A percentile compares a stretch with the other conserved stretches of the same genome.
Conservation (phyloP, 1,284 basidiomycete genomes). For the Sphaerobolus stellatus region DNA sequence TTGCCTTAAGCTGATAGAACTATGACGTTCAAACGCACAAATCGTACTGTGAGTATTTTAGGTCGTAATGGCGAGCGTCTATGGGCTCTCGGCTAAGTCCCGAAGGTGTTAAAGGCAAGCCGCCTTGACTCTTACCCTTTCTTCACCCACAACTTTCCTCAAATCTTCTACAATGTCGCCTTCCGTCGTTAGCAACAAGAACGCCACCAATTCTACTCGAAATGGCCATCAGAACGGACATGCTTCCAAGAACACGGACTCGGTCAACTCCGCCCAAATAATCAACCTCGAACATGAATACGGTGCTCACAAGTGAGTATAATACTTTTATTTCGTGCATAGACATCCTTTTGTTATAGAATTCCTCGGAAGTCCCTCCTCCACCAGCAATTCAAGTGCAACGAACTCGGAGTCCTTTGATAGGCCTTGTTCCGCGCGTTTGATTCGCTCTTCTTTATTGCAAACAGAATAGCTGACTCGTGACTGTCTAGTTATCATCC, state of each 20-base stretch:
- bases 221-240: constrained; percentile 2
- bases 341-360: background rate
- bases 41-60: too few species aligned
- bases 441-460: constrained; percentile 12
- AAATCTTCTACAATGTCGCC: constrained; percentile 8
- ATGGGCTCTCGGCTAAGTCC: too few species aligned
- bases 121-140: too few species aligned
- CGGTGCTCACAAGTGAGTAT: constrained; percentile 84
- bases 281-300: constrained; percentile 82
- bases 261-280: constrained; percentile 54
- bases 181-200: constrained; percentile 1
- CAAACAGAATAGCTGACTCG: constrained; percentile 27
- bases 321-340: background rate
- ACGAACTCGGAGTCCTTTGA: constrained; percentile 10
- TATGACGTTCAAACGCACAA: too few species aligned
- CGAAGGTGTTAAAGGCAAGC: too few species aligned
- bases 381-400: constrained; percentile 9
- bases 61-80: too few species aligned
- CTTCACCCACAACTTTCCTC: background rate
- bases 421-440: constrained; percentile 30
- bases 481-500: constrained; percentile 85
- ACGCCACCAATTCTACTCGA: background rate
- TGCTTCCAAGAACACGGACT: constrained; percentile 8
- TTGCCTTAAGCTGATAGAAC: too few species aligned
- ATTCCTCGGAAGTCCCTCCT: background rate